Evolutionary conservation across 768 basidiomycete genomes (phyloP).

Genomic region (Collybiopsis luxurians): DNA sequence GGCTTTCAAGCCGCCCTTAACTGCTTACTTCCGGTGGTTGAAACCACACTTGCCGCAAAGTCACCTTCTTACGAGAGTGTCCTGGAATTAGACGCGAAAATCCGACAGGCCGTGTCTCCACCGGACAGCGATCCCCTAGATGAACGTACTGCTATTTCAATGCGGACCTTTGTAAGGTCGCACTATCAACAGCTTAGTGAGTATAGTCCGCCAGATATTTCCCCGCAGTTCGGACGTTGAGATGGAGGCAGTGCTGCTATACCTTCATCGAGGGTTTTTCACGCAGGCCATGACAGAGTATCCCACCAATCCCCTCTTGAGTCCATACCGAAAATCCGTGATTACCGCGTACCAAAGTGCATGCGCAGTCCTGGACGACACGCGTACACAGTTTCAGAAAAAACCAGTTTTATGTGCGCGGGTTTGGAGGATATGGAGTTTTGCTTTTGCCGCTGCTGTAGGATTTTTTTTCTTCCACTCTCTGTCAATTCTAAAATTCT

Average conservation of each 20-base stretch:
- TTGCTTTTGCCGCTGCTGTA: slow-evolving; percentile 54
- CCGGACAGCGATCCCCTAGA: slow-evolving; percentile 12
- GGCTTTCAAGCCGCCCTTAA: slow-evolving; percentile 37
- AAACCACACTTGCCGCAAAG: slow-evolving; percentile 37
- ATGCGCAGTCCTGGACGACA: slow-evolving; percentile 40
- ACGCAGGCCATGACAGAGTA: slow-evolving; percentile 52
- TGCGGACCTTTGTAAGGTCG: slow-evolving; percentile 38
- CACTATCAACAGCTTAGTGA: slow-evolving; percentile 46
- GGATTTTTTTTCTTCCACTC: slow-evolving; percentile 19
- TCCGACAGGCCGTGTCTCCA: slow-evolving; percentile 33
- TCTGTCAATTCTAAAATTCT: too few relatives aligned
- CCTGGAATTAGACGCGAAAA: slow-evolving; percentile 48
- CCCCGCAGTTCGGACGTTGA: slow-evolving; percentile 7
- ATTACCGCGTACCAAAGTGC: slow-evolving; percentile 50
- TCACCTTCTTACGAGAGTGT: slow-evolving; percentile 45
- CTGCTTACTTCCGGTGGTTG: slow-evolving; percentile 41
- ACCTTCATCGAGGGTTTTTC: slow-evolving; percentile 56
- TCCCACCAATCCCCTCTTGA: slow-evolving; percentile 43
- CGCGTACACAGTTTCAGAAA: slow-evolving; percentile 36
- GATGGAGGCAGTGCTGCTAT: slow-evolving; percentile 45
- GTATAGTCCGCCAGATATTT: slow-evolving; percentile 15
- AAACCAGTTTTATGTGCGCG: slow-evolving; percentile 46
- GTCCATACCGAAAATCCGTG: slow-evolving; percentile 50
- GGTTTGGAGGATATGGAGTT: slow-evolving; percentile 60
- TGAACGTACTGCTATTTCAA: slow-evolving; percentile 35